A percentile compares a stretch with the other conserved stretches of the same genome.
Conservation (phyloP, 305 asterid genomes). For the Fraxinus ornus region DNA sequence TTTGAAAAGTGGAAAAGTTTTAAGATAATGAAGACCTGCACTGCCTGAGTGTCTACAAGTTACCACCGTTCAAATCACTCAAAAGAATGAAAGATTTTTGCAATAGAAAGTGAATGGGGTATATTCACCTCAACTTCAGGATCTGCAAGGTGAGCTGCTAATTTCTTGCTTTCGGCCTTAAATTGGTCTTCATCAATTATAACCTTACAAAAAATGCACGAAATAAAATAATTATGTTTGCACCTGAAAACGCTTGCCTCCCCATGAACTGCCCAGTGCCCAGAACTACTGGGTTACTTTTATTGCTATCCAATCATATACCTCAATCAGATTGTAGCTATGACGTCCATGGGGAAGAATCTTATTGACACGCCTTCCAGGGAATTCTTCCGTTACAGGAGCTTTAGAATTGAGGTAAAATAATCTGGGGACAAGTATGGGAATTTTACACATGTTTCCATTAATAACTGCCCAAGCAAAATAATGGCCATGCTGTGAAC, state of each 20-base stretch:
- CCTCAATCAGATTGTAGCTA: conserved; percentile 89
- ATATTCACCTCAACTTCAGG: conserved; percentile 92
- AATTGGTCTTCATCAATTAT: conserved; percentile 86
- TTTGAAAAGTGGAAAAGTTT: background rate
- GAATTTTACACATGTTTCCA: conserved; percentile 82
- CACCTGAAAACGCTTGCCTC: conserved; percentile 13
- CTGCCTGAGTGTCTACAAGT: conserved; percentile 5
- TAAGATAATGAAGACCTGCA: conserved; percentile 12
- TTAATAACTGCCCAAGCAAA: conserved; percentile 92
- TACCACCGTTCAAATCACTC: conserved; percentile 13
- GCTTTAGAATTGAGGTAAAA: conserved; percentile 97
- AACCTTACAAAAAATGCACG: conserved; percentile 47
- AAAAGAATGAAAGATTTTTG: conserved; percentile 9
- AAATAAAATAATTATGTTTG: conserved; percentile 20
- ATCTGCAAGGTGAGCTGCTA: conserved; percentile 96
- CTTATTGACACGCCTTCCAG: conserved; percentile 92
- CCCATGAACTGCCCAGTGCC: conserved; percentile 4
- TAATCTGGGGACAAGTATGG: conserved; percentile 69
- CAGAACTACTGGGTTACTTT: conserved; percentile 22
- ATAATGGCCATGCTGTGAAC: conserved; percentile 71
- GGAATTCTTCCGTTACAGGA: conserved; percentile 93
- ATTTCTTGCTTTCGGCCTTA: conserved; percentile 79
- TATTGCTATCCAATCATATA: conserved; percentile 26
- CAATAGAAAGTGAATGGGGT: conserved; percentile 18
- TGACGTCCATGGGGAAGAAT: conserved; percentile 93